Evolutionary conservation across 192 early-diverging fungal genomes (phyloP), one percentile per base, ranked within the genome.

Genomic region (Coemansia sp.): DNA sequence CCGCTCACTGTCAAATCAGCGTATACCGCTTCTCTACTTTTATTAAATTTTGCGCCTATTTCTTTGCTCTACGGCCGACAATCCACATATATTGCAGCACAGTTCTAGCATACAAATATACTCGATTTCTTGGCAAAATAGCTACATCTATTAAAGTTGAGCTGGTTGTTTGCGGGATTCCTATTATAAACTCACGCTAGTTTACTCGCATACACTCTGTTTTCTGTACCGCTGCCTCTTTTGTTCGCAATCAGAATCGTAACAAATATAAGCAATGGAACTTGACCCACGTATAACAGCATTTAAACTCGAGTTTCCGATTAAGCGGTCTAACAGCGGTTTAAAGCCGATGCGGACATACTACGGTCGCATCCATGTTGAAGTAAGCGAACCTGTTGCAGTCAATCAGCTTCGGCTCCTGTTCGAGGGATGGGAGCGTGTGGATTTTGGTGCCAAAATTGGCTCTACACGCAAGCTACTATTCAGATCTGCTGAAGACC

Each of bases 371-470:
- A 54, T 78, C 2, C 19, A 43, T 38, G 59, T 78, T 23, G 61
- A 71, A 23, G 62, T 61, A 33, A 54, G 47, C 12, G 69, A 68
- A 61, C 61, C 69, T 3, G 61, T 78, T 0, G 48, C 57, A 0
- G 42, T 78, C n/a, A 61, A 40, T 39, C 75, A 78, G 57, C 69
- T 78, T 22, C 61, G 62, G 34, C 33, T 78, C 30, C 51, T 66
- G 56, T 71, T 78, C 23, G 75, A 78, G 61, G 75, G 75, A 49
- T 78, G 65, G 69, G 75, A 78, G 69, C 57, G 65, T 15, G 66
- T 78, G 15, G 75, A 78, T 41, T 67, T 78, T 49, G 73, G 73
- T 47, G 44, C 55, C 66, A 67, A 67, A 50, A 48, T 61, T 21
- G 75, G 75, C 8, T 42, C 75, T 14, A 39, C 69, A 15, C 75